Percentiles rank a stretch among this genome's conserved stretches.
Conservation (phyloP, 2,329 filamentous ascomycete genomes). For the Colletotrichum viniferum region DNA sequence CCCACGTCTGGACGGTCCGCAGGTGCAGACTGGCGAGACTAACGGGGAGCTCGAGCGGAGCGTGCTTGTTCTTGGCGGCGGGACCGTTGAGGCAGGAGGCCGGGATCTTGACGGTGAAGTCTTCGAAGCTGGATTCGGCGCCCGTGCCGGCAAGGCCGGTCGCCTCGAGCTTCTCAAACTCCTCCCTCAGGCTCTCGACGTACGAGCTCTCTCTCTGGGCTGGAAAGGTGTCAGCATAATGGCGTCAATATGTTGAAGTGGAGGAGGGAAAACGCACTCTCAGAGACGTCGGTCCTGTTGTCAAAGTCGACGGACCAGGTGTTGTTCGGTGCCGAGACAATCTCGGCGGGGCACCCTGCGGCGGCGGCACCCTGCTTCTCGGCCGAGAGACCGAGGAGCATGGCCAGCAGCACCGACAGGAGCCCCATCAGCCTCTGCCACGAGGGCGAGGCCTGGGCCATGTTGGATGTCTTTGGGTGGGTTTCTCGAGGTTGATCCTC, state of each 20-base stretch:
- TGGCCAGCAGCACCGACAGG: constrained; percentile 17
- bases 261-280: not conserved
- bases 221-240: not conserved
- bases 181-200: not conserved
- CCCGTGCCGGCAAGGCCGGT: constrained; percentile 10
- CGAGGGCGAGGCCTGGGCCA: constrained; percentile 19
- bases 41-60: constrained; percentile 10
- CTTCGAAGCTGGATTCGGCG: constrained; percentile 7
- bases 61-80: not conserved
- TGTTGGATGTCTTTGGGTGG: not conserved
- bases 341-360: constrained; percentile 2
- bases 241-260: rapidly evolving
- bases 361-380: constrained; percentile 9
- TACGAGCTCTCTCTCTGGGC: constrained; percentile 16
- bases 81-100: constrained; percentile 2
- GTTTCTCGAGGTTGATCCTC: constrained; percentile 17
- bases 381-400: constrained; percentile 13
- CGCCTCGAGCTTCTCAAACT: constrained; percentile 2
- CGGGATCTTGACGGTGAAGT: constrained; percentile 5
- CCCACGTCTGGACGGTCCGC: constrained; percentile 14
- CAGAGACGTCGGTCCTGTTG: constrained; percentile 16
- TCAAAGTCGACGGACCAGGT: constrained; percentile 4
- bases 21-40: constrained; percentile 18
- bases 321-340: not conserved
- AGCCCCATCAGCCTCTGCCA: constrained; percentile 20